Evolutionary conservation across 345 rosid genomes (phyloP).

Genomic region (Firmiana major): DNA sequence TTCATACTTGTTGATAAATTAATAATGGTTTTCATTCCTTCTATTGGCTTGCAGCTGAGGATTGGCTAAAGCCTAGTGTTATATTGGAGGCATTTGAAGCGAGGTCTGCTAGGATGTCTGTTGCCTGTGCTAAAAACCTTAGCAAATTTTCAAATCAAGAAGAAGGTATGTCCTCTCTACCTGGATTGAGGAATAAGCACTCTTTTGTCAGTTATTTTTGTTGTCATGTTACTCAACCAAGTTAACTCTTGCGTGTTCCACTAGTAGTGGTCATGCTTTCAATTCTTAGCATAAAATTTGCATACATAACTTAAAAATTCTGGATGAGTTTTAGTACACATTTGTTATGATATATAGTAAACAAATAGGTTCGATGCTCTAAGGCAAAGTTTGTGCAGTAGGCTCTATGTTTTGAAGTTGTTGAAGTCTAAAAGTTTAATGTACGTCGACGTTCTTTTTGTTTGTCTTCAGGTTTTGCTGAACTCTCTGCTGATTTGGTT

Average conservation of each 20-base stretch:
- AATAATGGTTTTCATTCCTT: not conserved
- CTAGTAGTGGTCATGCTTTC: not conserved
- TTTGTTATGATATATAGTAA: not conserved
- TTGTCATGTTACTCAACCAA: not conserved
- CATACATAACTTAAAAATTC: not conserved
- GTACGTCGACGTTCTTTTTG: not conserved
- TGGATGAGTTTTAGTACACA: not conserved
- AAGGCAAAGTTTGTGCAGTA: not conserved
- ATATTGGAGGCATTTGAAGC: constrained; percentile 89
- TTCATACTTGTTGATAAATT: not conserved
- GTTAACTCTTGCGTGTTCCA: not conserved
- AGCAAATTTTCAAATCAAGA: constrained; percentile 68
- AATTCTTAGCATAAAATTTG: not conserved
- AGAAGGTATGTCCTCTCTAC: constrained; percentile 54
- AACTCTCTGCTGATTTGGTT: constrained; percentile 66
- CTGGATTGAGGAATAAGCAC: constrained; percentile 5
- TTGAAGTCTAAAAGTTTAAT: not conserved
- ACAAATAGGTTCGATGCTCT: not conserved
- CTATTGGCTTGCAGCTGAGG: constrained; percentile 56
- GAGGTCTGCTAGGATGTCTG: constrained; percentile 80
- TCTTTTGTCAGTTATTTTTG: not conserved
- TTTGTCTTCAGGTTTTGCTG: constrained; percentile 63
- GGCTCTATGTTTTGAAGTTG: not conserved
- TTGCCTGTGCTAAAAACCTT: constrained; percentile 70
- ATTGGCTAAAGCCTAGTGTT: constrained; percentile 76